A percentile compares a stretch with the other conserved stretches of the same genome.
These are phyloP conservation scores for Carex parvula DNA, from an alignment of 176 grass and related monocot species.

Conservation along the genomic window DNA sequence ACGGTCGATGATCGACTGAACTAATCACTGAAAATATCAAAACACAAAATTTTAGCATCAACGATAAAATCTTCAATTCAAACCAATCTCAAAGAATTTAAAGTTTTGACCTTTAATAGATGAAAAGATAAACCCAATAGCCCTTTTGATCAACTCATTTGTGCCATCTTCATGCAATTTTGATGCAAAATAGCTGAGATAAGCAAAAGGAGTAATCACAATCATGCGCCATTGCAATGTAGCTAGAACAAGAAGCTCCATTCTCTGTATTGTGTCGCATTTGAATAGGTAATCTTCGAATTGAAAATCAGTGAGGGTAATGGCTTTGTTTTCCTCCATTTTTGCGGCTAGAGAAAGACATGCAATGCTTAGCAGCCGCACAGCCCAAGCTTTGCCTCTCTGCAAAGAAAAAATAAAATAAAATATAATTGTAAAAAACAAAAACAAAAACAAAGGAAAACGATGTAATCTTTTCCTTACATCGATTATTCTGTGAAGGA, in stretches of 20 bases:
- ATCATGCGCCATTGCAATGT: slow-evolving; percentile 72
- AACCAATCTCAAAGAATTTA: neutral
- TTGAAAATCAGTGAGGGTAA: slow-evolving; percentile 52
- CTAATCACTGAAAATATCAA: slow-evolving; percentile 48
- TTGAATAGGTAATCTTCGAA: slow-evolving; percentile 38
- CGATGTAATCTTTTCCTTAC: slow-evolving; percentile 28
- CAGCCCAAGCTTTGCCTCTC: slow-evolving; percentile 58
- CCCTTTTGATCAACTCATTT: slow-evolving; percentile 39
- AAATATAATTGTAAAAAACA: slow-evolving; percentile 7
- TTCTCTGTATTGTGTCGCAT: slow-evolving; percentile 41
- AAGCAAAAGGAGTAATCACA: slow-evolving; percentile 72
- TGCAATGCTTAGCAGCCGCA: slow-evolving; percentile 64
- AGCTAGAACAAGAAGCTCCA: slow-evolving; percentile 79
- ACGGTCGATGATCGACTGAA: slow-evolving; percentile 51
- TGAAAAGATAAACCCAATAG: slow-evolving; percentile 52
- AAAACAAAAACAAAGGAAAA: neutral
- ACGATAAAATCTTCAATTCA: slow-evolving; percentile 2
- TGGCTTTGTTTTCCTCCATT: slow-evolving; percentile 60
- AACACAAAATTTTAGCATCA: neutral
- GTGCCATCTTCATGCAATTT: slow-evolving; percentile 36
- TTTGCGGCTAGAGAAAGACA: slow-evolving; percentile 87
- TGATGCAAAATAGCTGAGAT: slow-evolving; percentile 57
- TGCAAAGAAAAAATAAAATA: slow-evolving; percentile 23
- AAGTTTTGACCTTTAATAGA: slow-evolving; percentile 23
- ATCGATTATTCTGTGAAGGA: slow-evolving; percentile 43